Percentiles rank a stretch among this genome's conserved stretches.
Evolutionary conservation across 306 rosid species (phyloP).

Genomic region (Vigna trinervia): DNA sequence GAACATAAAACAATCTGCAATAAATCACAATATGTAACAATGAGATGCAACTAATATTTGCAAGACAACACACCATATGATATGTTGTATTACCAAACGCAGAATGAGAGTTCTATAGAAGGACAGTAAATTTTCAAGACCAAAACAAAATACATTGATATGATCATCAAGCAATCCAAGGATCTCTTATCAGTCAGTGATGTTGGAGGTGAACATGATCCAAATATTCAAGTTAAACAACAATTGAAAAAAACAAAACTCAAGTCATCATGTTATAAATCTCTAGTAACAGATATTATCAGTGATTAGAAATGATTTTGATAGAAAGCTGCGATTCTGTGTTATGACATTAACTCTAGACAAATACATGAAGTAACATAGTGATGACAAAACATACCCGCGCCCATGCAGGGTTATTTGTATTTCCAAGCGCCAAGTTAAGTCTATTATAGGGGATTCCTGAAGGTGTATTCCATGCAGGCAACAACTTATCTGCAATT

Average conservation of each 20-base stretch:
- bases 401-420: constrained; percentile 63
- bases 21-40: constrained; percentile 17
- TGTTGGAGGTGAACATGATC: neutral
- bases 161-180: constrained; percentile 5
- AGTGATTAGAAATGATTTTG: neutral
- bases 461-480: constrained; percentile 78
- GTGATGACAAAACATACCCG: constrained; percentile 53
- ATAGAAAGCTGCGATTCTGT: constrained; percentile 27
- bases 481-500: constrained; percentile 67
- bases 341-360: neutral
- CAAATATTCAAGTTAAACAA: constrained; percentile 17
- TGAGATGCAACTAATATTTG: neutral
- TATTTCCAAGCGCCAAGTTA: constrained; percentile 60
- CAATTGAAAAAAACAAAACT: neutral
- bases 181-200: neutral
- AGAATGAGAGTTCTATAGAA: too few relatives aligned
- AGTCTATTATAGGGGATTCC: constrained; percentile 71
- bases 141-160: neutral
- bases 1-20: constrained; percentile 19
- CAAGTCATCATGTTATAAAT: too few relatives aligned
- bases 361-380: constrained; percentile 22
- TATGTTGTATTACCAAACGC: too few relatives aligned
- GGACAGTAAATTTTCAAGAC: too few relatives aligned
- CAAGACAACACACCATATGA: neutral
- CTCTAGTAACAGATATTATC: too few relatives aligned